A percentile compares a stretch with the other conserved stretches of the same genome.
phyloP scores from a whole-genome alignment of 345 rosid genomes.

The Boechera divaricarpa region DNA sequence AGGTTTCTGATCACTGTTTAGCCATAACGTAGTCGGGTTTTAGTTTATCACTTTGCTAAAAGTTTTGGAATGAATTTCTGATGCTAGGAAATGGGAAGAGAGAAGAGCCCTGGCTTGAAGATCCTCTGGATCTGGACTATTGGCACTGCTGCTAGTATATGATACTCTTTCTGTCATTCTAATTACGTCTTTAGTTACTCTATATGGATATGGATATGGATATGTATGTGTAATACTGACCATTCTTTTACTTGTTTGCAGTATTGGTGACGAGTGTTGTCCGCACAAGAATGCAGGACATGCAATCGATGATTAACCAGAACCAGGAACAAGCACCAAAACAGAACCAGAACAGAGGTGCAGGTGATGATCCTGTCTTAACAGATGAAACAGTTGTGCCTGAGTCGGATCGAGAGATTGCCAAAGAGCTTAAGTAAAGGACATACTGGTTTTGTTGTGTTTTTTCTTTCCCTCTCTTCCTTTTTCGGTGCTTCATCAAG shows the following conservation, averaged over 20 bases:
- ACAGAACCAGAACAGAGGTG: constrained; percentile 20
- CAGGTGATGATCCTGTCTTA: constrained; percentile 36
- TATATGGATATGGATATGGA: too few relatives aligned
- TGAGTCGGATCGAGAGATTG: constrained; percentile 47
- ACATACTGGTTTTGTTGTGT: constrained; percentile 7
- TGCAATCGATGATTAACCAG: constrained; percentile 58
- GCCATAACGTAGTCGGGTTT: neutral
- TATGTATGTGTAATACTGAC: neutral
- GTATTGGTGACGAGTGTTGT: constrained; percentile 75
- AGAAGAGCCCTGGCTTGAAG: constrained; percentile 75
- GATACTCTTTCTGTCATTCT: constrained; percentile 2
- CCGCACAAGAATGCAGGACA: constrained; percentile 70
- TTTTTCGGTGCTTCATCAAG: neutral
- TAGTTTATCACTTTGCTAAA: neutral
- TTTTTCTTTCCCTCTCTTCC: neutral
- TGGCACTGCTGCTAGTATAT: constrained; percentile 76
- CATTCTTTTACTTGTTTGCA: constrained; percentile 35
- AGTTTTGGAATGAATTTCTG: neutral
- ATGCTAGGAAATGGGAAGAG: constrained; percentile 55
- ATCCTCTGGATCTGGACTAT: constrained; percentile 89
- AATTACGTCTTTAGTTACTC: neutral
- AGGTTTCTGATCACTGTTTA: constrained; percentile 14
- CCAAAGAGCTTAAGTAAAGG: constrained; percentile 41
- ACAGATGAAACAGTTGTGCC: constrained; percentile 37
- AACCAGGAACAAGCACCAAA: constrained; percentile 48